Conservation (phyloP, 1,284 basidiomycete species). For the Ceratobasidium theobromae region DNA sequence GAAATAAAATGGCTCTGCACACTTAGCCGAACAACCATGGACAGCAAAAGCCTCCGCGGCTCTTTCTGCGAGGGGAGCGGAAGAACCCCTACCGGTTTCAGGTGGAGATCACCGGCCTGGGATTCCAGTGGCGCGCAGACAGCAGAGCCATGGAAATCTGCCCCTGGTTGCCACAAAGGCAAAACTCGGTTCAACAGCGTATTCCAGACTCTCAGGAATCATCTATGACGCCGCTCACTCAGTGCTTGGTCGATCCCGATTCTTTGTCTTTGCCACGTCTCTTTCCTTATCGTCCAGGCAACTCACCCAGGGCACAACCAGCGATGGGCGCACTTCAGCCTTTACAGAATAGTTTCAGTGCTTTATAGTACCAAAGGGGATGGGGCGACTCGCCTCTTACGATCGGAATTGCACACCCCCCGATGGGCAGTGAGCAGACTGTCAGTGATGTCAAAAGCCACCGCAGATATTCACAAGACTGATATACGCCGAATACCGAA, state of each 20-base stretch:
- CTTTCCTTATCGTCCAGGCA: neutral
- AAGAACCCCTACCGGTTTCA: neutral
- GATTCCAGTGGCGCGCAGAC: conserved; percentile 13
- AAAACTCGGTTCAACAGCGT: conserved; percentile 14
- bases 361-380: too few relatives aligned
- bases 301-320: neutral
- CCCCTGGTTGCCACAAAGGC: conserved; percentile 31
- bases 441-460: too few relatives aligned
- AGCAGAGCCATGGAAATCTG: neutral
- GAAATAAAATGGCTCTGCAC: neutral
- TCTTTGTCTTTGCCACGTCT: neutral
- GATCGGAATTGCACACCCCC: too few relatives aligned
- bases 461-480: too few relatives aligned
- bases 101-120: conserved; percentile 18
- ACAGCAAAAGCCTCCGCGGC: conserved; percentile 25
- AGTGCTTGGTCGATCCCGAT: neutral
- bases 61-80: too few relatives aligned
- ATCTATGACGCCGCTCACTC: neutral
- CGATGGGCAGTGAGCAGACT: too few relatives aligned
- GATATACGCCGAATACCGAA: too few relatives aligned
- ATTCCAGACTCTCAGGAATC: conserved; percentile 19
- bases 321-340: neutral
- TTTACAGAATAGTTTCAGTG: too few relatives aligned
- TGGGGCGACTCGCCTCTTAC: too few relatives aligned
- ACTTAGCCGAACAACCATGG: conserved; percentile 19